Evolutionary conservation across 768 basidiomycete genomes (phyloP), one percentile per base, ranked within the genome.

Genomic region (Mycena pura): DNA sequence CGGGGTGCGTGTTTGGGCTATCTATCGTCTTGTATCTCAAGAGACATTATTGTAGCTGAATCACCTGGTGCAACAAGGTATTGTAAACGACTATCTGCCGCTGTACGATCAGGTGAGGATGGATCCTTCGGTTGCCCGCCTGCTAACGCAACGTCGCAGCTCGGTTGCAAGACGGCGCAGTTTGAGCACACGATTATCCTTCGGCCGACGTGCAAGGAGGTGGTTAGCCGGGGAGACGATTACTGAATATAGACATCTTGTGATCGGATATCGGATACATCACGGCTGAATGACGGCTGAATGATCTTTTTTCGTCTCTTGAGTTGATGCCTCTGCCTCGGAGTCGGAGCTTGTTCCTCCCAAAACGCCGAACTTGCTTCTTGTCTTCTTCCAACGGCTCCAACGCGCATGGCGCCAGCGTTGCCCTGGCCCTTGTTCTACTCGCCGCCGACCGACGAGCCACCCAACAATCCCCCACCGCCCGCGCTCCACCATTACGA

Each of bases 51-150:
- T 24, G 21, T 68, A 96, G 95, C 79, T 98, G 47, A 96, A 95
- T 68, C 86, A 96, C 65, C 82, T 99, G 7, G 97, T 99, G 25
- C 77, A 83, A 40, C 90, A 95, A 75, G 91, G 90, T 1, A 87
- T 98, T 53, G 95, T 99, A 2, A 86, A 89, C 65, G 93, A 91
- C 63, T 98, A 99, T 73, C 97, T 94, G 10, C 97, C 97, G 0
- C 80, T 99, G 34, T 91, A 87, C 67, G 97, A 99, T 73, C 84
- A 86, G 52, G 49, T 95, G 88, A 38, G 86, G 2, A 97, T 96
- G 93, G 97, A 96, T 28, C 21, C 92, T 91, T 41, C 56, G 6
- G 40, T 49, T 39, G 45, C 19, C 36, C 17, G 24, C 40, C 29
- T 44, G 17, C 44, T 19, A 9, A 13, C 3, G 15, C 7, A 25